phyloP scores from a whole-genome alignment of 2,329 filamentous ascomycete genomes.

The Cyphellophora europaea region DNA sequence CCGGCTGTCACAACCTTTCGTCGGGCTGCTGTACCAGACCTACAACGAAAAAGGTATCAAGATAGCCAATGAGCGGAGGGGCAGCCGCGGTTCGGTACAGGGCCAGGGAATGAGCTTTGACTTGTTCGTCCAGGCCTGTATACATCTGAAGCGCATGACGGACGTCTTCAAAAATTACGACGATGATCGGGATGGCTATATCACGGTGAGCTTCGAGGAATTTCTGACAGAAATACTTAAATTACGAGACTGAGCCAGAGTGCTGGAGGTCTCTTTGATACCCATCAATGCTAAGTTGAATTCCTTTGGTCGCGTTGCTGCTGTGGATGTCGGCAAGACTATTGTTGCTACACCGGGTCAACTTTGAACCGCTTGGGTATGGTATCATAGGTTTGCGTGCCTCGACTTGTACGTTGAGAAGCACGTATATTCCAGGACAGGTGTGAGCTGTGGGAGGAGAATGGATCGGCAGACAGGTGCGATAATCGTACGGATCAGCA shows the following conservation, averaged over 20 bases:
- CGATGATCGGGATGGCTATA: conserved; percentile 89
- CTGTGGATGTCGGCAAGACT: no score
- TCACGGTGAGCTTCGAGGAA: conserved; percentile 73
- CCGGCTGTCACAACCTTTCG: conserved; percentile 72
- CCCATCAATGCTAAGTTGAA: conserved; percentile 1
- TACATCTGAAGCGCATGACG: conserved; percentile 95
- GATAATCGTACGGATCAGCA: no score
- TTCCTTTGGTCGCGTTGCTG: not conserved
- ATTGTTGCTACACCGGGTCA: no score
- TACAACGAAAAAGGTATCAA: conserved; percentile 55
- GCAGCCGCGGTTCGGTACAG: conserved; percentile 33
- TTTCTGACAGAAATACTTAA: conserved; percentile 48
- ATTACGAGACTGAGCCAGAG: conserved; percentile 14
- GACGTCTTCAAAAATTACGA: conserved; percentile 99
- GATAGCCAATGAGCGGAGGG: conserved; percentile 17
- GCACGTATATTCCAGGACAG: no score
- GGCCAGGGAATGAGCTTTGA: conserved; percentile 77
- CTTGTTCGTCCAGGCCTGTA: conserved; percentile 94
- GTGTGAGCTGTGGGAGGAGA: no score
- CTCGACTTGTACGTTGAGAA: no score
- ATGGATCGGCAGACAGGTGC: no score
- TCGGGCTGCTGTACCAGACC: conserved; percentile 74
- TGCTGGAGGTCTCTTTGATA: not conserved
- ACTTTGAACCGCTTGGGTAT: no score
- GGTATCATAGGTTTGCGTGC: no score